Evolutionary conservation across 345 rosid genomes (phyloP).

Genomic region (Gossypium stocksii): DNA sequence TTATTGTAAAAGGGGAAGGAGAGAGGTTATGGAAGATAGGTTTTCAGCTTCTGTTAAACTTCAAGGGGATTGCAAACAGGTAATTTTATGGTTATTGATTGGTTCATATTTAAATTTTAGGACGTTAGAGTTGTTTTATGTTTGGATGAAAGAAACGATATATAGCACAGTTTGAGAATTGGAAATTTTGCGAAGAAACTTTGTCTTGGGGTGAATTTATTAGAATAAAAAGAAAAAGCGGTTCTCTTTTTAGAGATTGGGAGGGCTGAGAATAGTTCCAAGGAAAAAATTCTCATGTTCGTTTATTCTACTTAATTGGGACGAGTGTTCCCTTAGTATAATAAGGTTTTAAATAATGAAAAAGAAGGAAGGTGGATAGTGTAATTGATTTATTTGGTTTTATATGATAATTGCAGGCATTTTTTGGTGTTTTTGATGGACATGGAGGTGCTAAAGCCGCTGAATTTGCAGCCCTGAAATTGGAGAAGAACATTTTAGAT

Average conservation of each 20-base stretch:
- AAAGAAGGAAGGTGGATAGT: not conserved
- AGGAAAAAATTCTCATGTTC: too few species aligned
- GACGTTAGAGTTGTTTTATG: not conserved
- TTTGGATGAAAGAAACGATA: not conserved
- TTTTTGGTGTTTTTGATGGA: slow-evolving; percentile 64
- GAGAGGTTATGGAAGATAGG: slow-evolving; percentile 91
- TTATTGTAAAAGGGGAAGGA: slow-evolving; percentile 80
- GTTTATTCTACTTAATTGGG: too few species aligned
- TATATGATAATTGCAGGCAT: slow-evolving; percentile 33
- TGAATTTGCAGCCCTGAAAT: slow-evolving; percentile 47
- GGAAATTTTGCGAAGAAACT: not conserved
- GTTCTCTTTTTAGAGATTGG: too few species aligned
- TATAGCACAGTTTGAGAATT: not conserved
- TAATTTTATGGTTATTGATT: slow-evolving; percentile 17
- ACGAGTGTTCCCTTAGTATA: not conserved
- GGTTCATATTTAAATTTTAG: not conserved
- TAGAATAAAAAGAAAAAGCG: too few species aligned
- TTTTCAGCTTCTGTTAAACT: slow-evolving; percentile 53
- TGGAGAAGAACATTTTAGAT: slow-evolving; percentile 55
- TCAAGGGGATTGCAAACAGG: slow-evolving; percentile 69
- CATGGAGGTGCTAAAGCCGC: slow-evolving; percentile 63
- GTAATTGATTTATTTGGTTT: slow-evolving; percentile 3
- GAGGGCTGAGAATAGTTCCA: too few species aligned
- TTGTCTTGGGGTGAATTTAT: too few species aligned
- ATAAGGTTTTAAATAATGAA: not conserved